A percentile compares a stretch with the other conserved stretches of the same genome.
These are phyloP conservation scores for Nemophila menziesii DNA, from an alignment of 257 asterid species.

Conservation along the genomic window DNA sequence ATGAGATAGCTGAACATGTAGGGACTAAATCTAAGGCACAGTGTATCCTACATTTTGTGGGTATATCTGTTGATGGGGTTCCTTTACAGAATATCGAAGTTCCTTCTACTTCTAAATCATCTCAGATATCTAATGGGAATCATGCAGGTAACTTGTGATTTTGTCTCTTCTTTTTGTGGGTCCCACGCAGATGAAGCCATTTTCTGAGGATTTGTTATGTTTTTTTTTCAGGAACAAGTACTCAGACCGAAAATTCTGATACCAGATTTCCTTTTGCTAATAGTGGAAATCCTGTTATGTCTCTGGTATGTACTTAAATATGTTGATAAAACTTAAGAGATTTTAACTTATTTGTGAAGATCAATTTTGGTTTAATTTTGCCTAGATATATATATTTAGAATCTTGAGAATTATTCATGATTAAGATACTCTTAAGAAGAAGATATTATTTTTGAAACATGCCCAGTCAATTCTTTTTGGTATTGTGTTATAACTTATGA, in stretches of 20 bases:
- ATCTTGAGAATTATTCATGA: too few species aligned
- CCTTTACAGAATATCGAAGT: constrained; percentile 24
- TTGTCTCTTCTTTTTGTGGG: too few species aligned
- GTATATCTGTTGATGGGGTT: constrained; percentile 33
- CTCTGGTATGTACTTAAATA: constrained; percentile 35
- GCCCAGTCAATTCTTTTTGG: not conserved
- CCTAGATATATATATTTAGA: too few species aligned
- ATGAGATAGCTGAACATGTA: constrained; percentile 79
- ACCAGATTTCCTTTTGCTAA: constrained; percentile 54
- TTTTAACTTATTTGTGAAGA: not conserved
- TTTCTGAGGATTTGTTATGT: too few species aligned
- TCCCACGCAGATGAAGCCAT: too few species aligned
- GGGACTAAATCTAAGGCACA: constrained; percentile 91
- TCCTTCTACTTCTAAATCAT: constrained; percentile 39
- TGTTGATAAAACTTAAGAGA: not conserved
- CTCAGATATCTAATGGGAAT: constrained; percentile 31
- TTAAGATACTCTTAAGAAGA: not conserved
- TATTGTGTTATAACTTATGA: not conserved
- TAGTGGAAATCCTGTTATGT: constrained; percentile 80
- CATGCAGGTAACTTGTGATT: constrained; percentile 21
- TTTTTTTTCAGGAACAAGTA: constrained; percentile 43
- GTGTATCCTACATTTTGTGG: constrained; percentile 82
- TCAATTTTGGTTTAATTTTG: too few species aligned
- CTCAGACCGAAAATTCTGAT: constrained; percentile 37
- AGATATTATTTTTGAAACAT: too few species aligned